Conservation (phyloP, 441 rosid species). For the Adansonia madagascariensis region DNA sequence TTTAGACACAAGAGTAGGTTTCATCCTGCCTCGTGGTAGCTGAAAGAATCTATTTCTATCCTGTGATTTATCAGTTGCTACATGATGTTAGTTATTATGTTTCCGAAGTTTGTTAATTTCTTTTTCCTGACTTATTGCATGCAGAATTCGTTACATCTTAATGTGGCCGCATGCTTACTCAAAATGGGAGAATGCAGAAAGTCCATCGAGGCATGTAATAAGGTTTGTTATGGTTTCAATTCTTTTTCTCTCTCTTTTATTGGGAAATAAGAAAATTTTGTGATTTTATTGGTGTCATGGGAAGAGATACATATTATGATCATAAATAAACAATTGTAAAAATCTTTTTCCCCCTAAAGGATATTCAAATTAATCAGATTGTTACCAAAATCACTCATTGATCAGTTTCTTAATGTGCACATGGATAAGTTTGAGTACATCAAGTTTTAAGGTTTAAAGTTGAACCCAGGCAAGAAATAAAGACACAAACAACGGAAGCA, state of each 20-base stretch:
- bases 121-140: slow-evolving; percentile 27
- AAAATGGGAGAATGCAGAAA: slow-evolving; percentile 89
- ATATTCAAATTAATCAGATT: not conserved
- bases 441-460: not conserved
- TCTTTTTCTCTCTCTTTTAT: not conserved
- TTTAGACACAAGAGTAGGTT: slow-evolving; percentile 64
- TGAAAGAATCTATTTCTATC: not conserved
- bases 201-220: slow-evolving; percentile 84
- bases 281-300: slow-evolving; percentile 3
- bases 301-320: slow-evolving; percentile 8
- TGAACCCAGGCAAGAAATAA: not conserved
- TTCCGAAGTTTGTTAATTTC: slow-evolving; percentile 26
- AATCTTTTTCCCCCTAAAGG: not conserved
- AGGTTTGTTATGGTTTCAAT: slow-evolving; percentile 49
- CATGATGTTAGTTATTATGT: slow-evolving; percentile 10
- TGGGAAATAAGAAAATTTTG: not conserved
- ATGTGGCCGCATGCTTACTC: slow-evolving; percentile 88
- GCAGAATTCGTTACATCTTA: slow-evolving; percentile 80
- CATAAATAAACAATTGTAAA: slow-evolving; percentile 5
- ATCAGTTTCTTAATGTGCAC: not conserved
- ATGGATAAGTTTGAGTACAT: slow-evolving; percentile 1
- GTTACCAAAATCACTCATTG: not conserved
- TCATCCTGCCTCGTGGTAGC: slow-evolving; percentile 18
- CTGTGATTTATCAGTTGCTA: slow-evolving; percentile 5
- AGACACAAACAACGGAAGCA: not conserved